Evolutionary conservation across 441 rosid species (phyloP).

Genomic region (Aleurites moluccanus): DNA sequence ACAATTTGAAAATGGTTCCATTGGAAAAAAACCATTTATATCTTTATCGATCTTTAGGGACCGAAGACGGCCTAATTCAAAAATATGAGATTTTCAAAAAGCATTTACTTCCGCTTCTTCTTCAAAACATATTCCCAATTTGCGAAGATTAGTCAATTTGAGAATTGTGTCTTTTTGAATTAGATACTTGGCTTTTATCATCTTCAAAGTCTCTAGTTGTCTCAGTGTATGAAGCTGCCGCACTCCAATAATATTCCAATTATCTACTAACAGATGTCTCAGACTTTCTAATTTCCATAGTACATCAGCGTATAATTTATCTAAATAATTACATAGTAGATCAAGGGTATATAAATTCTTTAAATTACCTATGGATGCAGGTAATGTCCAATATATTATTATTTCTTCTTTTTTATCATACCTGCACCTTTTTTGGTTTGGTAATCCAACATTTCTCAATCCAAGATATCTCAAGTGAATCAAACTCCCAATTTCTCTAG

Average conservation of each 20-base stretch:
- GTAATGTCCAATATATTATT: too few species aligned
- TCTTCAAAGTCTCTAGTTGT: constrained; percentile 7
- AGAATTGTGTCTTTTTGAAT: not conserved
- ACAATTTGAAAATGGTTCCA: too few species aligned
- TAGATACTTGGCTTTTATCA: not conserved
- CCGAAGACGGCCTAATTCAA: constrained; percentile 3
- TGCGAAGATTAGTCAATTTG: constrained; percentile 6
- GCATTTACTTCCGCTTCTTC: not conserved
- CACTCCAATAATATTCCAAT: too few species aligned
- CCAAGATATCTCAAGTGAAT: constrained; percentile 18
- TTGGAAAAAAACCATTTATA: too few species aligned
- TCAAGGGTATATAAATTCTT: not conserved
- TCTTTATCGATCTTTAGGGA: not conserved
- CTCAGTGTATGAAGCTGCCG: constrained; percentile 1
- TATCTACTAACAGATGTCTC: not conserved
- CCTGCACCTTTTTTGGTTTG: too few species aligned
- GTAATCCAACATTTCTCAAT: not conserved
- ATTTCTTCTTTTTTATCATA: too few species aligned
- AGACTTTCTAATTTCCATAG: constrained; percentile 8
- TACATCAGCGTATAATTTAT: not conserved
- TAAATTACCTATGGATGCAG: not conserved
- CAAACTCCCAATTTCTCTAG: not conserved
- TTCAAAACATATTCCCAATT: not conserved
- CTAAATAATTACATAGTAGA: not conserved
- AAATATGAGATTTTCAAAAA: not conserved